phyloP scores from a whole-genome alignment of 2,329 filamentous ascomycete genomes.

The Exophiala mesophila region DNA sequence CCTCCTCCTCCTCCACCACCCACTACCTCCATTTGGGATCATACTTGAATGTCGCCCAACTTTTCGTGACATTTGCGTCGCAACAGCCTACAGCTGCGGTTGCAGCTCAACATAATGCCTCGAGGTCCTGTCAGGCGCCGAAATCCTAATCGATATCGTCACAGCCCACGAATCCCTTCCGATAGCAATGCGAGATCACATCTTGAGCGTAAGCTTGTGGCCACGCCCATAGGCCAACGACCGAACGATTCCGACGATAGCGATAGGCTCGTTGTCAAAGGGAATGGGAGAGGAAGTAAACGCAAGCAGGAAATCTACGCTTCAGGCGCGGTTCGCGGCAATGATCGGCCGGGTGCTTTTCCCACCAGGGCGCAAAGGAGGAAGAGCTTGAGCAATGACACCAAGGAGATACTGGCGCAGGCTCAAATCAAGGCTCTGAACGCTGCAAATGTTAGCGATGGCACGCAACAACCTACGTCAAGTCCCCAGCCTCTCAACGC shows the following conservation, averaged over 20 bases:
- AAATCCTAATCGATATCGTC: constrained; percentile 16
- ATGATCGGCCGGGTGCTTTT: constrained; percentile 24
- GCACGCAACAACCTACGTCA: not conserved
- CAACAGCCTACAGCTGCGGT: too few species aligned
- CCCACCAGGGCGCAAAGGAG: constrained; percentile 22
- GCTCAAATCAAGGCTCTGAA: constrained; percentile 8
- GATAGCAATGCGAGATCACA: constrained; percentile 15
- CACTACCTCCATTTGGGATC: too few species aligned
- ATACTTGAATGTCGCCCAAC: too few species aligned
- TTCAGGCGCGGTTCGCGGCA: constrained; percentile 22
- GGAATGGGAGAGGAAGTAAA: constrained; percentile 17
- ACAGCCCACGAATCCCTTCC: constrained; percentile 3
- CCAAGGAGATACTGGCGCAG: constrained; percentile 14
- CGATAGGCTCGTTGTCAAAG: constrained; percentile 25
- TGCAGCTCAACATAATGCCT: constrained; percentile 15
- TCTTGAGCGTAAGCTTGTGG: constrained; percentile 21
- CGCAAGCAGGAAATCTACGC: constrained; percentile 25
- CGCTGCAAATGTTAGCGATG: not conserved
- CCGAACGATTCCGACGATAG: constrained; percentile 27
- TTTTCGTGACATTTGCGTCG: too few species aligned
- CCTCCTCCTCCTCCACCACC: too few species aligned
- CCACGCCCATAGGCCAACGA: constrained; percentile 21
- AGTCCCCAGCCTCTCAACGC: not conserved
- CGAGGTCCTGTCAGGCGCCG: constrained; percentile 21
- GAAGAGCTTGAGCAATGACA: constrained; percentile 19